These are phyloP conservation scores for Verticillium alfalfae DNA, from an alignment of 2,329 filamentous ascomycete genomes.

Conservation along the genomic window DNA sequence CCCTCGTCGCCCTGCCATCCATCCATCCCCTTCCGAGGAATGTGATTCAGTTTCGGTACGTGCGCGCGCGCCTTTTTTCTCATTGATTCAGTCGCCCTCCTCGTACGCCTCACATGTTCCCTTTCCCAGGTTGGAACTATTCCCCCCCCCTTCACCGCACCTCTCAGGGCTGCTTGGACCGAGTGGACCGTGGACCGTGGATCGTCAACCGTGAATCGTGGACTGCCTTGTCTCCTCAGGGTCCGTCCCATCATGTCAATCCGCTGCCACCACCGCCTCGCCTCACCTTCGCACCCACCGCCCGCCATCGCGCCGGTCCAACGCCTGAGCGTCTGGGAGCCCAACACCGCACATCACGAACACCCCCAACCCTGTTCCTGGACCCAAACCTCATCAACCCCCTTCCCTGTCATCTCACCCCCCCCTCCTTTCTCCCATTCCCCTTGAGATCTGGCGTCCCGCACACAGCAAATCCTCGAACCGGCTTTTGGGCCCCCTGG, in stretches of 20 bases:
- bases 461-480: conserved; percentile 9
- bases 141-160: not conserved
- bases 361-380: not conserved
- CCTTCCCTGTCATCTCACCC: not conserved
- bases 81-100: not conserved
- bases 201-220: not conserved
- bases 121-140: not conserved
- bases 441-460: not conserved
- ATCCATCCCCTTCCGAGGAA: not conserved
- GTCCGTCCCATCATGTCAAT: not conserved
- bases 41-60: not conserved
- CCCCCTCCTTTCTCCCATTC: not conserved
- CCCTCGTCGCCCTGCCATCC: not conserved
- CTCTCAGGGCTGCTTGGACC: not conserved
- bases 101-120: not conserved
- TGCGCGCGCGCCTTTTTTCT: not conserved
- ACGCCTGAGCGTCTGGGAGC: not conserved
- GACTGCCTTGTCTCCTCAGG: not conserved
- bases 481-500: not conserved
- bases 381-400: not conserved
- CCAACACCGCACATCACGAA: not conserved
- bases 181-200: too few species aligned
- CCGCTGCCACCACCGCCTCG: not conserved
- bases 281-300: not conserved
- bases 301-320: not conserved